Evolutionary conservation across 2,329 filamentous ascomycete genomes (phyloP).

Genomic region (Paraphaeosphaeria minitans): DNA sequence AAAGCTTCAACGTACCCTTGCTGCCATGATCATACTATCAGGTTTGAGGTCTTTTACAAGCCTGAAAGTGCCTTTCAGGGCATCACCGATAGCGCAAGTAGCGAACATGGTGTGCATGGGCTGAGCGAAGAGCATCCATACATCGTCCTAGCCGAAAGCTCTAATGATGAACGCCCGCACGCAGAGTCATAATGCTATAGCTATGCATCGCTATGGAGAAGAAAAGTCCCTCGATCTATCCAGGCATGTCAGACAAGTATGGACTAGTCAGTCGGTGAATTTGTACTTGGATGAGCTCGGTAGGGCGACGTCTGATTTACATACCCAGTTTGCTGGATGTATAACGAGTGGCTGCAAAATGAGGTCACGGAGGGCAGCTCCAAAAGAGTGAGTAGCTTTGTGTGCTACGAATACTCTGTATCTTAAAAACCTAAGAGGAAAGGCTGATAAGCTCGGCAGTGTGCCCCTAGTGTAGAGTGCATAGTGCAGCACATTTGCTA

Average conservation of each 20-base stretch:
- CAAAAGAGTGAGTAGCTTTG: background rate
- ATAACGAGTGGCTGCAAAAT: background rate
- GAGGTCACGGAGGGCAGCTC: background rate
- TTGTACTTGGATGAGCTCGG: background rate
- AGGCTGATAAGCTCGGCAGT: background rate
- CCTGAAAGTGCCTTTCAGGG: conserved; percentile 12
- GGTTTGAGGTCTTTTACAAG: conserved; percentile 7
- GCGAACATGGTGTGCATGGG: conserved; percentile 11
- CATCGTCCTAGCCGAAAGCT: conserved; percentile 21
- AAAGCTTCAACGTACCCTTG: background rate
- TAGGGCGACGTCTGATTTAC: background rate
- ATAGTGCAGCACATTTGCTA: background rate
- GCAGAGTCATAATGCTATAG: conserved; percentile 14
- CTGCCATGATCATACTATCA: conserved; percentile 7
- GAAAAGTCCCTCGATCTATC: conserved; percentile 1
- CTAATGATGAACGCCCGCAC: conserved; percentile 16
- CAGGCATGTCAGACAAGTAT: background rate
- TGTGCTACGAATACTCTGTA: background rate
- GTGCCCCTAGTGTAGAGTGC: background rate
- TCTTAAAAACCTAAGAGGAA: background rate
- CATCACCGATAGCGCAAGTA: conserved; percentile 10
- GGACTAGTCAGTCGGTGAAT: background rate
- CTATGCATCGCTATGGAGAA: conserved; percentile 8
- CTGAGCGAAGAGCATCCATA: conserved; percentile 19
- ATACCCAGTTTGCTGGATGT: background rate